Percentiles rank a stretch among this genome's conserved stretches.
These are phyloP conservation scores for Tetracladium marchalianum DNA, from an alignment of 495 filamentous ascomycete genomes.

Conservation along the genomic window DNA sequence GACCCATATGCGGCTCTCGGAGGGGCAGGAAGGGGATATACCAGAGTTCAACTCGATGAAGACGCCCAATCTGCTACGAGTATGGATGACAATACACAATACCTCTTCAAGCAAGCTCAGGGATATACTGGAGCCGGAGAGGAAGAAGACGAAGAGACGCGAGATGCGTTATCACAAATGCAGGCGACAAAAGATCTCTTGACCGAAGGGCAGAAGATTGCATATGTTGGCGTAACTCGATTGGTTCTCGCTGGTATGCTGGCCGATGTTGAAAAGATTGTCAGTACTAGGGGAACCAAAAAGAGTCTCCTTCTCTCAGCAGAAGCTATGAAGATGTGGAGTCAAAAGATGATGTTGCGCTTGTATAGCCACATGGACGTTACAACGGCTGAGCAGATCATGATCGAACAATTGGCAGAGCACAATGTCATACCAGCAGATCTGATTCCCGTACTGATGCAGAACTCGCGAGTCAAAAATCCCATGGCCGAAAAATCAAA, in stretches of 20 bases:
- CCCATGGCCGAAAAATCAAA: constrained; percentile 54
- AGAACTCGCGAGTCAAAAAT: constrained; percentile 88
- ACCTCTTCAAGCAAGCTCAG: constrained; percentile 69
- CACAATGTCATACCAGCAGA: constrained; percentile 83
- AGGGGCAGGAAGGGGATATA: constrained; percentile 91
- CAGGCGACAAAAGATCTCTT: constrained; percentile 93
- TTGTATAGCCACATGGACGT: constrained; percentile 97
- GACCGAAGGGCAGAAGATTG: constrained; percentile 91
- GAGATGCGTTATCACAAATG: constrained; percentile 81
- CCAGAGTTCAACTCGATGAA: constrained; percentile 84
- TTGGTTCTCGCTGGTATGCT: constrained; percentile 71
- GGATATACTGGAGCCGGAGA: constrained; percentile 44
- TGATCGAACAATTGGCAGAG: constrained; percentile 94
- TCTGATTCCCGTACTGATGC: constrained; percentile 78
- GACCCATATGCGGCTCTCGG: constrained; percentile 66
- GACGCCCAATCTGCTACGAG: constrained; percentile 89
- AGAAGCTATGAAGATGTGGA: constrained; percentile 89
- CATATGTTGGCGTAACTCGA: constrained; percentile 85
- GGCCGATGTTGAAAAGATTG: constrained; percentile 49
- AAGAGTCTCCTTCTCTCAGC: constrained; percentile 57
- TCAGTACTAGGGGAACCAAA: constrained; percentile 43
- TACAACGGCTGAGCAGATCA: constrained; percentile 79
- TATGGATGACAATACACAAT: constrained; percentile 95
- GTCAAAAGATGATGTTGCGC: constrained; percentile 92
- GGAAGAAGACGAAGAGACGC: constrained; percentile 67